Base-by-base conservation (phyloP, 306 rosid genomes). In the Sphenostylis stenocarpa region DNA sequence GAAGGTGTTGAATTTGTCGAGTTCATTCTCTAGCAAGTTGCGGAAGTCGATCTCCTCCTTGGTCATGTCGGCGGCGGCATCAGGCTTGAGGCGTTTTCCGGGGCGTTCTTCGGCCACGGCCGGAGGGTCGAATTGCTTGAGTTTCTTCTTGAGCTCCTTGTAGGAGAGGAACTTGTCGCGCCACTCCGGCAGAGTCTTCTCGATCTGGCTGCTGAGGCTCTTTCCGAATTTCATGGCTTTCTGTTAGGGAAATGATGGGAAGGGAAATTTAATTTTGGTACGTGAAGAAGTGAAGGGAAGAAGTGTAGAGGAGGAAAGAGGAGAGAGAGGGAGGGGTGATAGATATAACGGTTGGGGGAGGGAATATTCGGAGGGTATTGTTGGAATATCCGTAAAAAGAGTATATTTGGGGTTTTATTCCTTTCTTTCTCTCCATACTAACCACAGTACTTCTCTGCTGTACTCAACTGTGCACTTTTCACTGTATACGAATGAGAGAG, bases 161-260 rank as follows among this genome's bases (percentile, higher is more conserved):
- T 96, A 96, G 57, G 97, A 91, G 51, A 96, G 82, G 80, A 96
- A 96, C 84, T 96, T 91, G 83, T 93, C 98, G 39, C 97, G 93
- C 98, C 98, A 93, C 84, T 93, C 93, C 10, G 98, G 97, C 19
- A 91, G 61, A 23, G 98, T 89, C 83, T 91, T 93, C 63, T 91
- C 98, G 85, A 93, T 93, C 90, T 93, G 98, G 79, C 53, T 86
- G 73, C 96, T 89, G 7, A 93, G 86, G 75, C 98, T 93, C 86
- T 93, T 93, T 6, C 98, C 98, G 84, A 93, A 93, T 84, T 93
- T 93, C 98, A 93, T 93, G 62, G 77, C 55, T 81, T 75, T 60
- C 10, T 43, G 38, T 19, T 45, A 14, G 39, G 13, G 4, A 60
- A 41, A 41, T 12, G 45, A 1, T 33, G 9, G 12, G 1, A 38